Conservation (phyloP, 257 asterid species). For the Marsdenia floribunda region DNA sequence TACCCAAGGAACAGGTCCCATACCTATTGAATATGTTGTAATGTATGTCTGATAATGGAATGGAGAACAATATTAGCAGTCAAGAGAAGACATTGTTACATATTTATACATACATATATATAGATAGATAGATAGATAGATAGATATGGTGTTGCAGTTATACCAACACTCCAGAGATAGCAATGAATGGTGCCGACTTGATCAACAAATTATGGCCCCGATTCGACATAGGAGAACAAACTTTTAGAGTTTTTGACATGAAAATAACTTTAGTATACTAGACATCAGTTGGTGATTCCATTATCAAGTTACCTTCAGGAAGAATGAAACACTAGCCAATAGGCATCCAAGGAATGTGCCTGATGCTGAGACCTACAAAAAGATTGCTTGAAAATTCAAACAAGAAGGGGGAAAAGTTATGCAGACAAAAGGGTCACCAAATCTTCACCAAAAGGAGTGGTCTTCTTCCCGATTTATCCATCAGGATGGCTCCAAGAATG, state of each 20-base stretch:
- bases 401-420: background rate
- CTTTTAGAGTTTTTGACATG: background rate
- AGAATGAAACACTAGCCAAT: slow-evolving; percentile 61
- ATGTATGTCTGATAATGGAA: slow-evolving; percentile 45
- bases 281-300: background rate
- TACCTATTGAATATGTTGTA: slow-evolving; percentile 66
- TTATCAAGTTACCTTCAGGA: slow-evolving; percentile 46
- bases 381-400: background rate
- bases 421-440: background rate
- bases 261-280: background rate
- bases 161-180: slow-evolving; percentile 79
- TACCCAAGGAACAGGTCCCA: slow-evolving; percentile 94
- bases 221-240: background rate
- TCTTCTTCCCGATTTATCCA: slow-evolving; percentile 78
- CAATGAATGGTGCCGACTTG: slow-evolving; percentile 46
- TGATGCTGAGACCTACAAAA: slow-evolving; percentile 56
- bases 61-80: background rate
- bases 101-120: too few relatives aligned
- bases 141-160: background rate
- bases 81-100: background rate
- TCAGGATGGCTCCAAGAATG: slow-evolving; percentile 58
- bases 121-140: too few relatives aligned
- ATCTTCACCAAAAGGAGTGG: slow-evolving; percentile 62
- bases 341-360: slow-evolving; percentile 73
- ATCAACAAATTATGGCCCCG: slow-evolving; percentile 47